Evolutionary conservation across 768 basidiomycete species (phyloP).

Genomic region (Hygrocybe coccinea): DNA sequence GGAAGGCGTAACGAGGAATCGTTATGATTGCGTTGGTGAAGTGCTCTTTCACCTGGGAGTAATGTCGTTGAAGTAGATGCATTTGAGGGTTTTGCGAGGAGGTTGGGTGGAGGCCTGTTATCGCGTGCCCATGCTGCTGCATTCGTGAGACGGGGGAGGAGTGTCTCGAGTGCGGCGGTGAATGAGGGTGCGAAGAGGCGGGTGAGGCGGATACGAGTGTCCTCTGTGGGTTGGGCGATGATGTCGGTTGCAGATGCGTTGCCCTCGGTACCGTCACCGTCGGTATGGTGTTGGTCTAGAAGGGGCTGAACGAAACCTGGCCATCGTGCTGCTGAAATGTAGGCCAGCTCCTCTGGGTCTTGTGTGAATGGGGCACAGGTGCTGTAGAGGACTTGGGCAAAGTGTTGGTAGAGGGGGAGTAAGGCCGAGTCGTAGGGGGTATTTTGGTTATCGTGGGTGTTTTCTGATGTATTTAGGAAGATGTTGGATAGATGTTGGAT

Average conservation of each 20-base stretch:
- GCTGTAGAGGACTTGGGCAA: constrained; percentile 52
- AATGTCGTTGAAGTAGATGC: constrained; percentile 10
- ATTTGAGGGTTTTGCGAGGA: constrained; percentile 31
- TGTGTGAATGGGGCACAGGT: constrained; percentile 60
- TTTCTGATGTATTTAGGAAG: not conserved
- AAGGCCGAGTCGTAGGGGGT: constrained; percentile 51
- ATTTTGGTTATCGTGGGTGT: constrained; percentile 10
- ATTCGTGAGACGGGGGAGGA: constrained; percentile 65
- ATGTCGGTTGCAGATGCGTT: constrained; percentile 22
- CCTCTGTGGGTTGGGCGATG: constrained; percentile 44
- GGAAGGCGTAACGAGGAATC: constrained; percentile 40
- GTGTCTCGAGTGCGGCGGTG: constrained; percentile 54
- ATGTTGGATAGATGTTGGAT: not conserved
- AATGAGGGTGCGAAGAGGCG: constrained; percentile 61
- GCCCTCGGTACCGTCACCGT: constrained; percentile 21
- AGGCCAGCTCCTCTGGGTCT: constrained; percentile 66
- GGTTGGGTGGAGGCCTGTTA: constrained; percentile 44
- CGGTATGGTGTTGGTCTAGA: constrained; percentile 45
- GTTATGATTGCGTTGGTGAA: not conserved
- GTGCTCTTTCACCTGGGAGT: too few relatives aligned
- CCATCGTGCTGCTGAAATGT: constrained; percentile 76
- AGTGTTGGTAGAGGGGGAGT: constrained; percentile 59
- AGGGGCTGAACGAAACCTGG: constrained; percentile 72
- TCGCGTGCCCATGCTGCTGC: constrained; percentile 56
- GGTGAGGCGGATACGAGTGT: constrained; percentile 61